phyloP scores from a whole-genome alignment of 768 basidiomycete species.

The Fomitopsis pulvina region DNA sequence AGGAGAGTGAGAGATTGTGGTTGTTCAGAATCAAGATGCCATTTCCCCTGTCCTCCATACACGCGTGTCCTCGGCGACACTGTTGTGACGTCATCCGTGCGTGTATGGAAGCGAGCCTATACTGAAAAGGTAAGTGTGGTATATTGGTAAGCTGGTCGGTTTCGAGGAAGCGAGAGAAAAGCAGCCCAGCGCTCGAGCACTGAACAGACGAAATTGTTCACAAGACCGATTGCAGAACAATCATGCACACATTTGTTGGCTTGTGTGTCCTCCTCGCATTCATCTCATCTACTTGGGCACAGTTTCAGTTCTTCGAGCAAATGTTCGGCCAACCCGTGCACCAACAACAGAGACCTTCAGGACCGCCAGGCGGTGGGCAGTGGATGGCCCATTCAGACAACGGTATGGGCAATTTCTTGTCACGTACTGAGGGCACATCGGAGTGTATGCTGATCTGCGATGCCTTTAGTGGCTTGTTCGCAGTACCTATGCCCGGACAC shows the following conservation, averaged over 20 bases:
- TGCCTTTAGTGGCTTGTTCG: conserved; percentile 57
- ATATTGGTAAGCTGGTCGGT: too few species aligned
- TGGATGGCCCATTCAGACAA: conserved; percentile 62
- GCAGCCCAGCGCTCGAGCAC: too few species aligned
- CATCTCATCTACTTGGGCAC: conserved; percentile 38
- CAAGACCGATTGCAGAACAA: too few species aligned
- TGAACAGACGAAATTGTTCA: too few species aligned
- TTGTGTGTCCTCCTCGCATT: conserved; percentile 25
- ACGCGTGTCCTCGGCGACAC: too few species aligned
- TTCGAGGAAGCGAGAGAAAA: too few species aligned
- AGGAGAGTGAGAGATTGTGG: too few species aligned
- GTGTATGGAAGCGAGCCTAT: too few species aligned
- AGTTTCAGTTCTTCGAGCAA: conserved; percentile 75
- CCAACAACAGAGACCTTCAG: conserved; percentile 46
- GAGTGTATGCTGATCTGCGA: not conserved
- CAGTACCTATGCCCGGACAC: conserved; percentile 73
- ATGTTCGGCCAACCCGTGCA: conserved; percentile 66
- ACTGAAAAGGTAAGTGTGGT: too few species aligned
- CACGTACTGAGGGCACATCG: not conserved
- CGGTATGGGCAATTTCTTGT: conserved; percentile 34
- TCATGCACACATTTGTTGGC: conserved; percentile 22
- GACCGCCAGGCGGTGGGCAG: conserved; percentile 38
- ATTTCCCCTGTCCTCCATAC: too few species aligned
- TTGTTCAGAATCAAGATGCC: too few species aligned
- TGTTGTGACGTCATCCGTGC: too few species aligned